These are phyloP conservation scores for Calocera viscosa DNA, from an alignment of 768 basidiomycete species.

Conservation along the genomic window DNA sequence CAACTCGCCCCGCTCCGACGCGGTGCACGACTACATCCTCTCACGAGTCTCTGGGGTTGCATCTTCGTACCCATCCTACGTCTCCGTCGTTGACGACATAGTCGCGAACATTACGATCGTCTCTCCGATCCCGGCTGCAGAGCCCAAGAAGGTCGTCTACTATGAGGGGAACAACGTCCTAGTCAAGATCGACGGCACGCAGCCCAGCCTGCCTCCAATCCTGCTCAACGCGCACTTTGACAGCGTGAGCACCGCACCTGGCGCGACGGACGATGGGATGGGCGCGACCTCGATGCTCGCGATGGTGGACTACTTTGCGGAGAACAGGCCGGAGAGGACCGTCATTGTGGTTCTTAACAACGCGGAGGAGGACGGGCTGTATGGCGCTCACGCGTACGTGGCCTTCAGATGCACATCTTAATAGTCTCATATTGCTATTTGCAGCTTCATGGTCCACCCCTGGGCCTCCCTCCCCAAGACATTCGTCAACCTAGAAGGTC, in stretches of 20 bases:
- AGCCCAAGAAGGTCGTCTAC: constrained; percentile 31
- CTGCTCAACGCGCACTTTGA: constrained; percentile 65
- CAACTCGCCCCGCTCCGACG: constrained; percentile 63
- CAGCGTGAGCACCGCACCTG: constrained; percentile 22
- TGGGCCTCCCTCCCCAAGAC: constrained; percentile 53
- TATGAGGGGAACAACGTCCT: constrained; percentile 38
- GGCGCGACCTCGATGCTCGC: constrained; percentile 53
- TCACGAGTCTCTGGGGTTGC: constrained; percentile 40
- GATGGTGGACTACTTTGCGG: constrained; percentile 41
- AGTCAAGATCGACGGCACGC: constrained; percentile 47
- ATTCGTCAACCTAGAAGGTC: constrained; percentile 76
- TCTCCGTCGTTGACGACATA: constrained; percentile 42
- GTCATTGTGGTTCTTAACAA: constrained; percentile 78
- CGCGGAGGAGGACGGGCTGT: constrained; percentile 65
- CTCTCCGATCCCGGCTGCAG: constrained; percentile 28
- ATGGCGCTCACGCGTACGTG: constrained; percentile 55
- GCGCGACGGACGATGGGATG: constrained; percentile 71
- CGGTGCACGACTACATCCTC: constrained; percentile 49
- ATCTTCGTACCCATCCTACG: constrained; percentile 29
- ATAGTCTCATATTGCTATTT: background rate
- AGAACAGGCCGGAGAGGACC: constrained; percentile 42
- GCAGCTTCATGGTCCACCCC: constrained; percentile 58
- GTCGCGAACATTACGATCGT: constrained; percentile 41
- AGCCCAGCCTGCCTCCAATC: constrained; percentile 38
- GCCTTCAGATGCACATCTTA: constrained; percentile 12